These are phyloP conservation scores for Lineolata rhizophorae DNA, from an alignment of 495 filamentous ascomycete genomes.

Conservation along the genomic window DNA sequence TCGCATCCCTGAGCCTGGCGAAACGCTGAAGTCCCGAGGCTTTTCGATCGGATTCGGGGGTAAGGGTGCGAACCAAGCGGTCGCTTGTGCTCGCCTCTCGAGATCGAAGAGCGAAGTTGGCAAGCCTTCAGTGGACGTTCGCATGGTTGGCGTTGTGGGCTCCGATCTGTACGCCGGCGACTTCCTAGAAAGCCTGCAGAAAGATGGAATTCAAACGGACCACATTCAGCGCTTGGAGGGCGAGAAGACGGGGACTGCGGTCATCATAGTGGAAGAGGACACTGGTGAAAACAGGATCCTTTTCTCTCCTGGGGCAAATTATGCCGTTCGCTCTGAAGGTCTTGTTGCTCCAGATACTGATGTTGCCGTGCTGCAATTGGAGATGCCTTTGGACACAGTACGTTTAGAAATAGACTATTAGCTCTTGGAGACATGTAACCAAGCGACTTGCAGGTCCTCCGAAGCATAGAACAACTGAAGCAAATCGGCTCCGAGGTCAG, in stretches of 20 bases:
- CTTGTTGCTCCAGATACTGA: conserved; percentile 25
- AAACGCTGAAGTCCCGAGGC: conserved; percentile 62
- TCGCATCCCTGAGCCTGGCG: conserved; percentile 60
- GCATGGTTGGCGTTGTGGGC: conserved; percentile 74
- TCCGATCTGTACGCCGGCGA: conserved; percentile 36
- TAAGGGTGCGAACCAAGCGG: conserved; percentile 92
- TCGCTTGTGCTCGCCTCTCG: conserved; percentile 48
- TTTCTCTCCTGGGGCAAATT: conserved; percentile 60
- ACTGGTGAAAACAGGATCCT: conserved; percentile 78
- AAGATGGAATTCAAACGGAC: conserved; percentile 37
- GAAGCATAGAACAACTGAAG: conserved; percentile 33
- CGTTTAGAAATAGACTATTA: conserved; percentile 5
- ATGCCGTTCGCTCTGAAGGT: conserved; percentile 26
- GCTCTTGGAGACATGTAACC: too few species aligned
- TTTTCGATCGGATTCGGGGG: conserved; percentile 70
- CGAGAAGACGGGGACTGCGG: conserved; percentile 53
- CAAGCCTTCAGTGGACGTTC: conserved; percentile 27
- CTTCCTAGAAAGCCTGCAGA: conserved; percentile 21
- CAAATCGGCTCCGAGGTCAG: conserved; percentile 27
- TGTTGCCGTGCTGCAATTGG: conserved; percentile 42
- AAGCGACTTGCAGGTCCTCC: conserved; percentile 20
- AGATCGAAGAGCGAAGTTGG: conserved; percentile 11
- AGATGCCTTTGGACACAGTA: conserved; percentile 57
- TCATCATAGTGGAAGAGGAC: conserved; percentile 65
- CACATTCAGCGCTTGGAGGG: conserved; percentile 26